Conservation (phyloP, 2,329 filamentous ascomycete species). For the Teratosphaeriaceae sp. region DNA sequence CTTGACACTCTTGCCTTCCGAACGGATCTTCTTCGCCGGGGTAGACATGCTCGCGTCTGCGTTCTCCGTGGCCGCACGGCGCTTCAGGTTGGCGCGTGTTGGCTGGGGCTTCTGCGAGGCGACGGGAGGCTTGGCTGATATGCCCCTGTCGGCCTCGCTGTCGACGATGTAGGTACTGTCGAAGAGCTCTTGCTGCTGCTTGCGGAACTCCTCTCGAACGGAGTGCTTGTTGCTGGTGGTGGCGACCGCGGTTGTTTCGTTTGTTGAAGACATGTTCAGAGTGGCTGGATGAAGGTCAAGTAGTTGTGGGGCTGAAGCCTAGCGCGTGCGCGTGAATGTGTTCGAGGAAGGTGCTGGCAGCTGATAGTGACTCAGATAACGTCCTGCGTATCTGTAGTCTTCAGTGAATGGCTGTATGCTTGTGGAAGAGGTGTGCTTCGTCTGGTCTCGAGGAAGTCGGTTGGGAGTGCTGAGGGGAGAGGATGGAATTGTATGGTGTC, state of each 20-base stretch:
- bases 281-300: background rate
- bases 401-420: too few species aligned
- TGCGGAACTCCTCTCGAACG: background rate
- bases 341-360: background rate
- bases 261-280: background rate
- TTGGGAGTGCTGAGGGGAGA: too few species aligned
- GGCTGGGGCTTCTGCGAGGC: background rate
- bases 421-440: too few species aligned
- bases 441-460: too few species aligned
- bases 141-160: background rate
- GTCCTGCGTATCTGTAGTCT: background rate
- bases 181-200: background rate
- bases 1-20: background rate
- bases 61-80: background rate
- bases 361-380: background rate
- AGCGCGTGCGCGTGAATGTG: background rate
- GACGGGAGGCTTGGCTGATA: background rate
- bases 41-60: background rate
- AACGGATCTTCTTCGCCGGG: background rate
- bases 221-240: background rate
- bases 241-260: background rate
- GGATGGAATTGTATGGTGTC: background rate
- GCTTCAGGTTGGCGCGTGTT: background rate
- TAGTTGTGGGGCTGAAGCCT: background rate
- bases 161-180: background rate